phyloP scores from a whole-genome alignment of 352 stramenopile species.

The Globisporangium solare region DNA sequence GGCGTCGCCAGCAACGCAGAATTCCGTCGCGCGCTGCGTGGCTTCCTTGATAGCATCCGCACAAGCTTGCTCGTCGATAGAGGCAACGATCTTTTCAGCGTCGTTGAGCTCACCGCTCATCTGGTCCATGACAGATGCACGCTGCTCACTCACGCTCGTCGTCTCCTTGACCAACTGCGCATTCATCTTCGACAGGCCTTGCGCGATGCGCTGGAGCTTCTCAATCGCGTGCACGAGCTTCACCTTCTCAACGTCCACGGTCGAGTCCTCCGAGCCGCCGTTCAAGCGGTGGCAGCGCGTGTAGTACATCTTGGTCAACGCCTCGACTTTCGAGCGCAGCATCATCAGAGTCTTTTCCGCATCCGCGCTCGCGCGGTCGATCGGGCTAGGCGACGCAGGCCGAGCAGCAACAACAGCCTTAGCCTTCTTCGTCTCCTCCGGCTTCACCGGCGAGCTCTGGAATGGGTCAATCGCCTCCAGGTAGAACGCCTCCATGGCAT shows the following conservation, averaged over 20 bases:
- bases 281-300: constrained; percentile 43
- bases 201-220: constrained; percentile 45
- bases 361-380: constrained; percentile 10
- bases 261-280: constrained; percentile 12
- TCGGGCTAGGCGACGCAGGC: not conserved
- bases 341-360: constrained; percentile 39
- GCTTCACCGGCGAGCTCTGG: constrained; percentile 18
- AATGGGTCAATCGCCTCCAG: constrained; percentile 59
- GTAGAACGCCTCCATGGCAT: constrained; percentile 59
- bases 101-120: constrained; percentile 4
- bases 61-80: constrained; percentile 6
- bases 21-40: constrained; percentile 1
- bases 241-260: constrained; percentile 30
- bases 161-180: constrained; percentile 30
- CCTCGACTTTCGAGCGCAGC: constrained; percentile 44
- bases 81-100: constrained; percentile 9
- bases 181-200: constrained; percentile 40
- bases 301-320: constrained; percentile 60
- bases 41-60: constrained; percentile 4
- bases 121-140: not conserved
- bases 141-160: constrained; percentile 17
- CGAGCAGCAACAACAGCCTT: not conserved
- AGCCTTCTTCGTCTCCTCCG: constrained; percentile 5
- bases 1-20: constrained; percentile 2
- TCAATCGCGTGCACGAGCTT: constrained; percentile 49